Percentiles rank a stretch among this genome's conserved stretches.
These are phyloP conservation scores for Suillus occidentalis DNA, from an alignment of 768 basidiomycete genomes.

Conservation along the genomic window DNA sequence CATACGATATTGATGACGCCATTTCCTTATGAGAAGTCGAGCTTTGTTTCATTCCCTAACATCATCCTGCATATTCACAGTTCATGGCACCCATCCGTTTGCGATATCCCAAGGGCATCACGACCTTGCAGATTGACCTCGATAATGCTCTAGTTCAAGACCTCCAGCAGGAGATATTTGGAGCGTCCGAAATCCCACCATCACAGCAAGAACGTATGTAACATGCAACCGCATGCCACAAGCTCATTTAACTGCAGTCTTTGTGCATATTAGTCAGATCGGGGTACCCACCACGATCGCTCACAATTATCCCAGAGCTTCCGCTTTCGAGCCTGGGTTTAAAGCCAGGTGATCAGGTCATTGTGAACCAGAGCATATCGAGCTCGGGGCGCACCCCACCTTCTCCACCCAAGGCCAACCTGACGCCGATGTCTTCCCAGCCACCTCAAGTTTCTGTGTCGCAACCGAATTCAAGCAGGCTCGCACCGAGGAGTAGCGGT, in stretches of 20 bases:
- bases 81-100: conserved; percentile 70
- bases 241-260: not conserved
- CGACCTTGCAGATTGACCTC: conserved; percentile 71
- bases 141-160: conserved; percentile 67
- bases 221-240: not conserved
- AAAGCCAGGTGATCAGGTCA: conserved; percentile 79
- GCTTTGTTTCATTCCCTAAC: conserved; percentile 1
- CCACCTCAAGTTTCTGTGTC: conserved; percentile 16
- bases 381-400: conserved; percentile 14
- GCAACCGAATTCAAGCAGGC: conserved; percentile 17
- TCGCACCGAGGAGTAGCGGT: conserved; percentile 30
- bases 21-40: conserved; percentile 14
- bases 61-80: conserved; percentile 24
- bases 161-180: conserved; percentile 71
- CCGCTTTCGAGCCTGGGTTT: conserved; percentile 78
- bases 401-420: conserved; percentile 9
- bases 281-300: conserved; percentile 80
- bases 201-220: conserved; percentile 76
- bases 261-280: conserved; percentile 55
- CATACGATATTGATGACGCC: not conserved
- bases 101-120: conserved; percentile 81
- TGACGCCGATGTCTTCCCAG: conserved; percentile 11
- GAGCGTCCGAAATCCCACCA: conserved; percentile 66
- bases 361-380: conserved; percentile 54
- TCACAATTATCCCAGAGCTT: conserved; percentile 72